These are phyloP conservation scores for Metschnikowia bowlesiae DNA, from an alignment of 805 yeast genomes.

Conservation along the genomic window DNA sequence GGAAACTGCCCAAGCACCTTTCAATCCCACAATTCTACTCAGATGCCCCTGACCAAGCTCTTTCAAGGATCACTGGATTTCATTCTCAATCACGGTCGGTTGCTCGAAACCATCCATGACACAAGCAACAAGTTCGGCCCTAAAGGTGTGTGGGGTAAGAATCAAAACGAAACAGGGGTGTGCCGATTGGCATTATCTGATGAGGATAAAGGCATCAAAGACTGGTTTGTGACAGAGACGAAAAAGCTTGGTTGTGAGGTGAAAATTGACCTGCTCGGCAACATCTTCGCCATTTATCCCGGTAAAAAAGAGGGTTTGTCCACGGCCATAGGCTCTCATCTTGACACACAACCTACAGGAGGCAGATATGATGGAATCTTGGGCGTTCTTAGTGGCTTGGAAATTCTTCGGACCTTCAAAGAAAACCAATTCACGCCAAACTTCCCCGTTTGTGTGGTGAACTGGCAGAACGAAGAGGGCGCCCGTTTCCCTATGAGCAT, in stretches of 20 bases:
- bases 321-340: conserved; percentile 67
- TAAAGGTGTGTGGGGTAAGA: conserved; percentile 56
- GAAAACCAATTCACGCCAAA: conserved; percentile 57
- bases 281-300: conserved; percentile 61
- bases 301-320: conserved; percentile 48
- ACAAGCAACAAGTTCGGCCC: conserved; percentile 60
- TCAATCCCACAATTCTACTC: background rate
- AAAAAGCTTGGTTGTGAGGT: conserved; percentile 52
- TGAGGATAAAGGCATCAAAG: conserved; percentile 58
- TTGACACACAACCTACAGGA: conserved; percentile 77
- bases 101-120: conserved; percentile 55
- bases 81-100: conserved; percentile 21
- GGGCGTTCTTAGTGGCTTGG: conserved; percentile 66
- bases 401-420: conserved; percentile 60
- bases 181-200: conserved; percentile 61
- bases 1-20: background rate
- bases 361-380: conserved; percentile 72
- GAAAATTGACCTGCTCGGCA: conserved; percentile 62
- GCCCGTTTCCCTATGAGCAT: conserved; percentile 69
- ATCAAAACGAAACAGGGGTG: conserved; percentile 59
- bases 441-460: conserved; percentile 59
- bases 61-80: conserved; percentile 5
- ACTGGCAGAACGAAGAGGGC: conserved; percentile 80
- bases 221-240: conserved; percentile 59
- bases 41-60: conserved; percentile 9